Percentiles rank a stretch among this genome's conserved stretches.
These are phyloP conservation scores for Fusarium mexicanum DNA, from an alignment of 2,329 filamentous ascomycete genomes.

Conservation along the genomic window DNA sequence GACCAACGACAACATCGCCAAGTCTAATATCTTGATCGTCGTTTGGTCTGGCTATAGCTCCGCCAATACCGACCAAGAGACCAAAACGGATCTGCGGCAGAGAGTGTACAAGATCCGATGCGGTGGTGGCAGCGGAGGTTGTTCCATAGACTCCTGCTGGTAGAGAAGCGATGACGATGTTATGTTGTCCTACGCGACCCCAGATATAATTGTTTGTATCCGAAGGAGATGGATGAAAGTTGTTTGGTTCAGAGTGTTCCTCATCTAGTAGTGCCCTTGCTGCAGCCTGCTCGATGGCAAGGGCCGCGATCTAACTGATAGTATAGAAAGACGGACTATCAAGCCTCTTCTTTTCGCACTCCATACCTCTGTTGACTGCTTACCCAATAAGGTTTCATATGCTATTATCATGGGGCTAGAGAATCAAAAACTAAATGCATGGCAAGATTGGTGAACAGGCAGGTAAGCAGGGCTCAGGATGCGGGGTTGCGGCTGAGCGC, in stretches of 20 bases:
- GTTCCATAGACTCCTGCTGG: constrained; percentile 31
- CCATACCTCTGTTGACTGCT: background rate
- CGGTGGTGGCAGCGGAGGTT: constrained; percentile 15
- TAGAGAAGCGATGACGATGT: constrained; percentile 42
- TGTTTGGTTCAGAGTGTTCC: constrained; percentile 9
- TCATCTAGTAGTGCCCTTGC: constrained; percentile 42
- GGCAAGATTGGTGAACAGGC: no score
- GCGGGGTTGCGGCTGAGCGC: background rate
- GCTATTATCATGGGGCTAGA: background rate
- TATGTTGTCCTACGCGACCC: constrained; percentile 39
- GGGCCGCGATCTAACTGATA: constrained; percentile 42
- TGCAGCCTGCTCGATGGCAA: constrained; percentile 39
- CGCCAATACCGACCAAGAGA: constrained; percentile 53
- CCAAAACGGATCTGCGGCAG: constrained; percentile 32
- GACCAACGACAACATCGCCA: constrained; percentile 43
- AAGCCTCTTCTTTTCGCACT: background rate
- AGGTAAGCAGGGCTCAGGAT: background rate
- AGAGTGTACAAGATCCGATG: constrained; percentile 8
- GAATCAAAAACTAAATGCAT: no score
- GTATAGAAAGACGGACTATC: constrained; percentile 15
- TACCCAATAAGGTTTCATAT: no score
- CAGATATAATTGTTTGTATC: constrained; percentile 43
- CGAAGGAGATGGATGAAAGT: constrained; percentile 1
- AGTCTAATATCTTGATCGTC: constrained; percentile 37
- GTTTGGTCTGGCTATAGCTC: constrained; percentile 38